phyloP scores from a whole-genome alignment of 2,329 filamentous ascomycete genomes.

The Diaporthe ampelina region DNA sequence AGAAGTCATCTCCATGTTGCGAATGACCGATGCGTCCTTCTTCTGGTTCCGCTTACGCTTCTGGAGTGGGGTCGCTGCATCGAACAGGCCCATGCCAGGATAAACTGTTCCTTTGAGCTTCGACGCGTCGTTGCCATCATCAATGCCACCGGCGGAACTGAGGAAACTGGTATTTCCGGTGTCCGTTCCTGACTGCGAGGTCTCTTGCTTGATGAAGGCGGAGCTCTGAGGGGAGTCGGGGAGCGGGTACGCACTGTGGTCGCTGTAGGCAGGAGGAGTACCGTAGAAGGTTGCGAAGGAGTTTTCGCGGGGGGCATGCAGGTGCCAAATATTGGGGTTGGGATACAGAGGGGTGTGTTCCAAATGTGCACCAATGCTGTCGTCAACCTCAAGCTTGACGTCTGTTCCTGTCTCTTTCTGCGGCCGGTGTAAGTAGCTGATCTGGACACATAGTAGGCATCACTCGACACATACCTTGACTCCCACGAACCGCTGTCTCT shows the following conservation, averaged over 20 bases:
- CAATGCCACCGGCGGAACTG: slow-evolving; percentile 46
- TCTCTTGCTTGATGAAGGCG: slow-evolving; percentile 37
- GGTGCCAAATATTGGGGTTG: slow-evolving; percentile 32
- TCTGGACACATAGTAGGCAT: not conserved
- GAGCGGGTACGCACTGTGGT: slow-evolving; percentile 19
- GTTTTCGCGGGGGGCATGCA: slow-evolving; percentile 11
- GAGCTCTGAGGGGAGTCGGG: slow-evolving; percentile 33
- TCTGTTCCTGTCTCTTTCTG: slow-evolving; percentile 29
- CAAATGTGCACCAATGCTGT: not conserved
- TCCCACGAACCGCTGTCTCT: slow-evolving; percentile 18
- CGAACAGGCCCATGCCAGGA: slow-evolving; percentile 86
- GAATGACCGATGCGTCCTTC: slow-evolving; percentile 79
- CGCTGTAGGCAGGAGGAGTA: slow-evolving; percentile 16
- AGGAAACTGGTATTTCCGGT: slow-evolving; percentile 12
- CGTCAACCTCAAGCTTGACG: slow-evolving; percentile 30
- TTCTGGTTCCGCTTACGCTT: slow-evolving; percentile 83
- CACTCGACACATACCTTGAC: slow-evolving; percentile 7
- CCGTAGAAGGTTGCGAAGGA: slow-evolving; percentile 11
- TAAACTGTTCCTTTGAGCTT: slow-evolving; percentile 80
- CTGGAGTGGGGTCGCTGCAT: slow-evolving; percentile 81
- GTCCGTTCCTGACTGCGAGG: slow-evolving; percentile 46
- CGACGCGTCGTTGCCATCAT: slow-evolving; percentile 48
- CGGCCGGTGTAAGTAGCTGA: not conserved
- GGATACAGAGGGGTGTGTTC: not conserved
- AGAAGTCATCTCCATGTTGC: slow-evolving; percentile 75